Evolutionary conservation across 108 stramenopile genomes (phyloP), one percentile per base, ranked within the genome.

Genomic region (Nitzschia palea): DNA sequence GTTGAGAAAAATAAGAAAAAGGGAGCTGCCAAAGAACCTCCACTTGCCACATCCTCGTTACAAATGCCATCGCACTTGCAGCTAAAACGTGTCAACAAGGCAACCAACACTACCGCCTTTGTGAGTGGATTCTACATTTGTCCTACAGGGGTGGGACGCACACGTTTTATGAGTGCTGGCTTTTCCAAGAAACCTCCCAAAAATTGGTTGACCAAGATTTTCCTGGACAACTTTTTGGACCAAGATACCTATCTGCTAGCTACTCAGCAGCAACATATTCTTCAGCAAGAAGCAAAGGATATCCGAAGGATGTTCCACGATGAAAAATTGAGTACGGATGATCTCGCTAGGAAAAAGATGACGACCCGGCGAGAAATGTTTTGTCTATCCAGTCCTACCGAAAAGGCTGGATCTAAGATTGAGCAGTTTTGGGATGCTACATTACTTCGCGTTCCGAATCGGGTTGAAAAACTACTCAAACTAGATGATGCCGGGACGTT

Each of bases 181-280:
- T 51, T 82, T 43, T 54, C 70, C 17, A 73, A 79, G 40, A n/a
- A 68, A 9, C 63, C 72, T 1, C 20, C 68, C 0, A 85, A 83
- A 27, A 55, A 83, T 32, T 89, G 88, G 88, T 28, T 86, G 27
- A 37, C 66, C 0, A 67, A 84, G 45, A 29, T 82, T 14, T 32
- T 56, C 32, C 28, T 82, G 25, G 79, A 84, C 55, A 82, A 83
- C 48, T 89, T 89, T 54, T 56, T 89, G 31, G 88, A 89, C 34
- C 88, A 89, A 68, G 88, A 89, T 69, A 89, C 88, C 4, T 75
- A 70, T 67, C 70, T 89, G 1, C 42, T 89, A 33, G 78, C 75
- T 10, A 80, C 83, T 2, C 84, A 86, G 55, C 83, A 89, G 42
- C 64, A 50, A 34, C 48, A 66, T 31, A 77, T 89, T 45, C 54